Base-by-base conservation (phyloP, 306 rosid species). In the Dryas octopetala region DNA sequence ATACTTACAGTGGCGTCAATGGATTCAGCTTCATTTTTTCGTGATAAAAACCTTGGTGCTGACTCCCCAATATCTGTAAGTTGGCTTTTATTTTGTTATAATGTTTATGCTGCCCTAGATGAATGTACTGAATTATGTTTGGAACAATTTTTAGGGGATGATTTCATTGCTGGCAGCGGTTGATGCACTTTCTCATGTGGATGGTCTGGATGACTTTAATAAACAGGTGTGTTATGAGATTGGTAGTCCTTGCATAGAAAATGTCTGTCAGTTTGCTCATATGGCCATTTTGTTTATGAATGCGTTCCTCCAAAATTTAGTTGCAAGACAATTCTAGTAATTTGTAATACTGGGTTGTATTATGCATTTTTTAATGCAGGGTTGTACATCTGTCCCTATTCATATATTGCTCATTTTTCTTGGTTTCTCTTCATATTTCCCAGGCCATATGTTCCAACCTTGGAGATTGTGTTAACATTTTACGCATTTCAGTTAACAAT, bases 1-100 rank as follows among this genome's bases (percentile, higher is more conserved):
- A 81, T 93, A 78, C 70, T 93, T 80, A 70, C 91, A 1, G 80
- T 84, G 68, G 94, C 94, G 10, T 91, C 98, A 26, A 91, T 93
- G 98, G 98, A 93, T 80, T 87, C 98, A 14, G 93, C 94, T 77
- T 93, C 97, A n/a, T 91, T 93, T 86, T 93, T 93, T 78, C 96
- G 94, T 58, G 96, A 93, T 83, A 88, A 88, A 85, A 87, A 81
- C 85, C 86, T 85, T 41, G 97, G 98, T 75, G 98, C 98, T 45
- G 91, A 93, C 73, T 91, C 97, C 66, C 96, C 97, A 41, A 84
- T 93, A 74, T 93, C 98, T 74, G 98, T 91, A 80, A 76, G 98
- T 81, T 17, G 70, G 68, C 77, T 41, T 73, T 70, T 70, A 14
- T 54, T 76, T 65, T 38, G 70, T 69, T 71, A 50, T 62, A 71